Conservation (phyloP, 1,284 basidiomycete species). For the Ceratorhiza oryzae-sativae region DNA sequence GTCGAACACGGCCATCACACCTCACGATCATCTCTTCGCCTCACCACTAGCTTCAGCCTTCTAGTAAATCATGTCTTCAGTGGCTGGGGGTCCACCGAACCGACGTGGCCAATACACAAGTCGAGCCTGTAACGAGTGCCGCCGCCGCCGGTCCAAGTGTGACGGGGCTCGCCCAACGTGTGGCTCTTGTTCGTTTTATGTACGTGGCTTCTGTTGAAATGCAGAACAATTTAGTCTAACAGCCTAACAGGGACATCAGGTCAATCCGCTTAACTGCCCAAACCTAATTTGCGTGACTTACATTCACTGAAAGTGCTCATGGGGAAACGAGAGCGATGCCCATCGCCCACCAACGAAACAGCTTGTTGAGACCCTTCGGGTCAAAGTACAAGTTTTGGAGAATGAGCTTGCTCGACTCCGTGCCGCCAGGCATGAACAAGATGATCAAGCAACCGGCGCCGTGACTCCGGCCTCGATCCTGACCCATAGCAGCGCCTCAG, state of each 20-base stretch:
- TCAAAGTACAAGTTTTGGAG: slow-evolving; percentile 8
- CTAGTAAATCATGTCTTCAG: not conserved
- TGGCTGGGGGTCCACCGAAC: not conserved
- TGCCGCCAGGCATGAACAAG: not conserved
- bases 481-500: not conserved
- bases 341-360: slow-evolving; percentile 16
- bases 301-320: not conserved
- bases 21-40: not conserved
- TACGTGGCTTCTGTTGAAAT: not conserved
- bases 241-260: slow-evolving; percentile 17
- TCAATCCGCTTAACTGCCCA: not conserved
- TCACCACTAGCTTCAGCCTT: not conserved
- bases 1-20: not conserved
- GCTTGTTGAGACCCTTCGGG: slow-evolving; percentile 8
- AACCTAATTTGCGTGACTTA: not conserved
- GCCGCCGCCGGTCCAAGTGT: slow-evolving; percentile 20
- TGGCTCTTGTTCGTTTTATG: not conserved
- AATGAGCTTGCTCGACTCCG: not conserved
- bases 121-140: slow-evolving; percentile 17
- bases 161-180: slow-evolving; percentile 22
- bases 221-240: not conserved
- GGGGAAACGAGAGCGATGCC: not conserved
- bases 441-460: not conserved
- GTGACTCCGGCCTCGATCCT: not conserved
- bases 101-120: slow-evolving; percentile 4